Evolutionary conservation across 2,329 filamentous ascomycete species (phyloP), one percentile per base, ranked within the genome.

Genomic region (Pyrenophora tritici-repentis): DNA sequence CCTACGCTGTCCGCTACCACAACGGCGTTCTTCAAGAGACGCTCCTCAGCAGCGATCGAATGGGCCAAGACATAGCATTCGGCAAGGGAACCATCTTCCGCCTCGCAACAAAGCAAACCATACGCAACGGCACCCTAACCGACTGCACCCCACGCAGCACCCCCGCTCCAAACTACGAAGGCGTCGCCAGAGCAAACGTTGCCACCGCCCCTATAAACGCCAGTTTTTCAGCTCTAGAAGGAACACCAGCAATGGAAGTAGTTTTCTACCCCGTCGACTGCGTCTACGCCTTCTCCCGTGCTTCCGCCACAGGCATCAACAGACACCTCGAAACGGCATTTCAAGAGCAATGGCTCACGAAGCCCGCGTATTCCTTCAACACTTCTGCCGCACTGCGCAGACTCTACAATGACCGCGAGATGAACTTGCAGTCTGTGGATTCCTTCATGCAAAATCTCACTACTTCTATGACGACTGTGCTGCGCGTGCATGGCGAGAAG

Each of bases 391-490:
- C 34, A 4, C 33, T 55, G 13, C 42, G 29, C 3, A 3, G 8
- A 13, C 12, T 55, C 14, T 55, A 17, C 12, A n/a, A 34, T 6
- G 29, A 41, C 10, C 38, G 47, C 18, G 41, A 40, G 6, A 44
- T 55, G 14, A 44, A 33, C 10, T 16, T 50, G 4, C 31, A 50
- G 7, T 40, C 16, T 17, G 24, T 51, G 8, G n/a, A 54, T 26
- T 16, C 37, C 29, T 17, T 31, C 6, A 51, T 57, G 29, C 16
- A 16, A 2, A 36, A 38, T 9, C 17, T 57, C 18, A 36, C 47
- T 1, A 43, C 44, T 2, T 24, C 47, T 3, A 55, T 57, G 40
- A 43, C 41, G 3, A 32, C 47, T 4, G 44, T 55, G 3, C 14
- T 55, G 13, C 51, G 51, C 12, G 34, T 43, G 7, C 20, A 42